Evolutionary conservation across 169 alveolate species (phyloP).

Genomic region (Plasmodium falciparum): DNA sequence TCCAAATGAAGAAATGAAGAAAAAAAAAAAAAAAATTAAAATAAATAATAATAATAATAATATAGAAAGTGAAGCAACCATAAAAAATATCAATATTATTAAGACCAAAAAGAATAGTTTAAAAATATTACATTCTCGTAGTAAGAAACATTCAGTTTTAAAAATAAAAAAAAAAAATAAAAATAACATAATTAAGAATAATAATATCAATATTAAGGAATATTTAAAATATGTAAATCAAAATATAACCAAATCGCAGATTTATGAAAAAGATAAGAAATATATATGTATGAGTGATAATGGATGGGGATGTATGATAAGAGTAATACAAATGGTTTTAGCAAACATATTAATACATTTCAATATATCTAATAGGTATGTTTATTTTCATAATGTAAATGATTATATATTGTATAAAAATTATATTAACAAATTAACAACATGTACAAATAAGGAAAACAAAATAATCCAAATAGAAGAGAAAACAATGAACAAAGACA

Average conservation of each 20-base stretch:
- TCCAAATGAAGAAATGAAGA: no score
- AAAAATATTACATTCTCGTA: background rate
- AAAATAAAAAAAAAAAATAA: constrained; percentile 5
- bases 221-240: constrained; percentile 15
- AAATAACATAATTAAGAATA: no score
- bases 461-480: background rate
- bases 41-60: no score
- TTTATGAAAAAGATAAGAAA: constrained; percentile 16
- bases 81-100: no score
- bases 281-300: constrained; percentile 76
- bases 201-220: background rate
- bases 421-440: constrained; percentile 14
- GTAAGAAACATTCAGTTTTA: background rate
- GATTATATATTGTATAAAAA: constrained; percentile 55
- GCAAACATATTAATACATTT: constrained; percentile 77
- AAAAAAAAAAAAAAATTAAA: no score
- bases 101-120: background rate
- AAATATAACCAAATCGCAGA: constrained; percentile 6
- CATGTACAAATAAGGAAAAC: constrained; percentile 1
- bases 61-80: no score
- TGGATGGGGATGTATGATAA: constrained; percentile 85
- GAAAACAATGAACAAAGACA: background rate
- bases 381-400: constrained; percentile 35
- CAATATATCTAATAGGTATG: constrained; percentile 33
- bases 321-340: constrained; percentile 85